phyloP scores from a whole-genome alignment of 208 protist species.

The Crithidia bombi region DNA sequence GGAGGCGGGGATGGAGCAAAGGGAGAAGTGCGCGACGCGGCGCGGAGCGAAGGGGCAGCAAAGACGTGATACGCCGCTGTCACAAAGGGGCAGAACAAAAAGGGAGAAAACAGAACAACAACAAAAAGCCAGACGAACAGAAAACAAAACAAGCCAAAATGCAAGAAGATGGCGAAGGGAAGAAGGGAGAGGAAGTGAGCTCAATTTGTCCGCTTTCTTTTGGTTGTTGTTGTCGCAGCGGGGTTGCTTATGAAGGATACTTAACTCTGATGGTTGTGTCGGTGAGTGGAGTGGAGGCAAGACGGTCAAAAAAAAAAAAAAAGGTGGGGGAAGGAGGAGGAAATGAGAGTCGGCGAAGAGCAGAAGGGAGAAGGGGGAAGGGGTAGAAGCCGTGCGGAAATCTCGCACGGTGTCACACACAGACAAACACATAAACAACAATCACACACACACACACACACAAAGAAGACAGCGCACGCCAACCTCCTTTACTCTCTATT shows the following conservation, averaged over 20 bases:
- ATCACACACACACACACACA: no score
- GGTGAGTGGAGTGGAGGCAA: not conserved
- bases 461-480: no score
- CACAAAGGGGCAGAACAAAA: not conserved
- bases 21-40: conserved; percentile 16
- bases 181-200: conserved; percentile 1
- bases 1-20: not conserved
- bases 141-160: not conserved
- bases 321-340: not conserved
- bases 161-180: not conserved
- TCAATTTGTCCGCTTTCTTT: not conserved
- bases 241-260: conserved; percentile 4
- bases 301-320: not conserved
- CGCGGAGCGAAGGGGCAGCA: conserved; percentile 10
- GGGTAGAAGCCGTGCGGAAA: no score
- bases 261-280: not conserved
- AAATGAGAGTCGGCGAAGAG: no score
- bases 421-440: no score
- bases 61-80: conserved; percentile 18
- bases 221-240: not conserved
- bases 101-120: not conserved
- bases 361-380: no score
- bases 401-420: no score
- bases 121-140: not conserved
- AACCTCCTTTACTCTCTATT: no score